A percentile compares a stretch with the other conserved stretches of the same genome.
These are phyloP conservation scores for Umbelopsis isabellina DNA, from an alignment of 192 early-diverging fungal species.

Conservation along the genomic window DNA sequence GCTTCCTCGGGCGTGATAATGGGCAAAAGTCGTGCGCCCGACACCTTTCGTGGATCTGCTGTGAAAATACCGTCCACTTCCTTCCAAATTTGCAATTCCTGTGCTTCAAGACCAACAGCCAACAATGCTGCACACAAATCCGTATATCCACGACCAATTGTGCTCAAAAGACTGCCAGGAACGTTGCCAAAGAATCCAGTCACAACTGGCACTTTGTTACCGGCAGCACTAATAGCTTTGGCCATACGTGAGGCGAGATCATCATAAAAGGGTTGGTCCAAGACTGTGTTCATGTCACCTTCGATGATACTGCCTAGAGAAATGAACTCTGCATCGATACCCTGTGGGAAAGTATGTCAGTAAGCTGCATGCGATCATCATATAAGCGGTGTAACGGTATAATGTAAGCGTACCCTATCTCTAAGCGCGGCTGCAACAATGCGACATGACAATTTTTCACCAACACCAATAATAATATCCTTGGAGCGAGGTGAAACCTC, in stretches of 20 bases:
- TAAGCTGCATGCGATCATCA: not conserved
- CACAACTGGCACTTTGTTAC: constrained; percentile 73
- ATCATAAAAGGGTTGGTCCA: constrained; percentile 89
- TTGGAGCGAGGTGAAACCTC: constrained; percentile 92
- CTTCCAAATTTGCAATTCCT: constrained; percentile 95
- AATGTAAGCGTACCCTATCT: constrained; percentile 38
- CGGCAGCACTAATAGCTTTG: constrained; percentile 45
- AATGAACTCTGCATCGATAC: constrained; percentile 80
- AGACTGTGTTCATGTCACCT: constrained; percentile 62
- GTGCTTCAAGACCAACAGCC: constrained; percentile 77
- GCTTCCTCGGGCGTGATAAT: constrained; percentile 92
- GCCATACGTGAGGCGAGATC: constrained; percentile 69
- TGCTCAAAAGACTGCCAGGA: constrained; percentile 80
- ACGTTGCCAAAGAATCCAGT: constrained; percentile 92
- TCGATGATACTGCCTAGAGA: constrained; percentile 78
- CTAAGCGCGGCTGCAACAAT: constrained; percentile 78
- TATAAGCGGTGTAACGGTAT: not conserved
- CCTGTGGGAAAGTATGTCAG: constrained; percentile 41
- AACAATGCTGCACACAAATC: constrained; percentile 90
- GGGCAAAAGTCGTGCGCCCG: constrained; percentile 71
- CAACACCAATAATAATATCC: constrained; percentile 86
- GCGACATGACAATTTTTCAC: constrained; percentile 86
- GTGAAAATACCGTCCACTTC: constrained; percentile 97
- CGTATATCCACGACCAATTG: constrained; percentile 92
- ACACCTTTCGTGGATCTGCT: constrained; percentile 91